Percentiles rank a stretch among this genome's conserved stretches.
phyloP scores from a whole-genome alignment of 2,329 filamentous ascomycete genomes.

The Fusarium sp. region DNA sequence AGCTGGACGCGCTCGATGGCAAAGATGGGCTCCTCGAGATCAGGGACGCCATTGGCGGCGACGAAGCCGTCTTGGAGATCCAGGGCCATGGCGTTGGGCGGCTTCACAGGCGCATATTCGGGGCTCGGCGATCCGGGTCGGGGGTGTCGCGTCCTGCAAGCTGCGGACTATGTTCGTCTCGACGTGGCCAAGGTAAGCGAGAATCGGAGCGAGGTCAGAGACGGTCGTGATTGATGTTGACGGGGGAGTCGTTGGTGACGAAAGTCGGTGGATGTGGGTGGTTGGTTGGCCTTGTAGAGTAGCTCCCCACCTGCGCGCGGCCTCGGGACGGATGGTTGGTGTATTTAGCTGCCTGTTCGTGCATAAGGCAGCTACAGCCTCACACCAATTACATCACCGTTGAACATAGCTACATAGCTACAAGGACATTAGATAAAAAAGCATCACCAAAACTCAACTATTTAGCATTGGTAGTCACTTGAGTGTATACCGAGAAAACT shows the following conservation, averaged over 20 bases:
- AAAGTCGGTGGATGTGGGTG: conserved; percentile 24
- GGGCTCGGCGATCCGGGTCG: neutral
- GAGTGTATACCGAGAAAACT: neutral
- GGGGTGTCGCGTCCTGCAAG: conserved; percentile 7
- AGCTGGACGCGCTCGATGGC: conserved; percentile 92
- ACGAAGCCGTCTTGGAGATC: conserved; percentile 73
- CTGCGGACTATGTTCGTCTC: neutral
- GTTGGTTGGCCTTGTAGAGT: conserved; percentile 8
- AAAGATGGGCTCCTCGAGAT: conserved; percentile 84
- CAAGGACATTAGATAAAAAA: neutral
- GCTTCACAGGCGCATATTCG: conserved; percentile 42
- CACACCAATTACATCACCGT: conserved; percentile 36
- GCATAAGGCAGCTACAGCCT: conserved; percentile 27
- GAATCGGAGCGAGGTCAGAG: neutral
- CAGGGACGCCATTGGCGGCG: conserved; percentile 68
- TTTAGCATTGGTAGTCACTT: neutral
- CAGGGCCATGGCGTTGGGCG: conserved; percentile 50
- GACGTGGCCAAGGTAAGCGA: neutral
- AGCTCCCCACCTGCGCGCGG: conserved; percentile 29
- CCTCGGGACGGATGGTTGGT: neutral
- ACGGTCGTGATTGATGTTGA: conserved; percentile 22
- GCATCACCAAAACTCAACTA: neutral
- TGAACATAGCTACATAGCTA: neutral
- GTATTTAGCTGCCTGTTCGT: conserved; percentile 22
- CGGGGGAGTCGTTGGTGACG: conserved; percentile 22